These are phyloP conservation scores for Zygosaccharomyces gambellarensis DNA, from an alignment of 805 yeast species.

Conservation along the genomic window DNA sequence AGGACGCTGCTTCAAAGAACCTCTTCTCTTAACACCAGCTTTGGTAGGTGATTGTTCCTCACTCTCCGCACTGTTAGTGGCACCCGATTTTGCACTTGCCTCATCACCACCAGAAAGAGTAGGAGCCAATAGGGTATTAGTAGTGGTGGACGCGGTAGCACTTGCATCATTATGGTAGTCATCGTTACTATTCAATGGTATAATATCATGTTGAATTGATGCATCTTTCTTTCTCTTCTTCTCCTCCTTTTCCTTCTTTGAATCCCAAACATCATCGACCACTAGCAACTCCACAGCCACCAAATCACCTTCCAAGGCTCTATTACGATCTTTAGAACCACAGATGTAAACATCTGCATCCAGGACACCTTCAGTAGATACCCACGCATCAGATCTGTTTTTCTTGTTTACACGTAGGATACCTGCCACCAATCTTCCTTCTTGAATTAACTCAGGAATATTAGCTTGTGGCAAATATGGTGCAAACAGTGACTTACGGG, in stretches of 20 bases:
- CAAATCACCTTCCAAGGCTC: constrained; percentile 94
- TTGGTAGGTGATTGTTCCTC: constrained; percentile 39
- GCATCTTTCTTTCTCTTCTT: constrained; percentile 84
- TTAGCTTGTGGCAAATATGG: constrained; percentile 94
- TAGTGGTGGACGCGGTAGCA: constrained; percentile 39
- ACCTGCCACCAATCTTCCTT: constrained; percentile 90
- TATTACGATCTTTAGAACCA: constrained; percentile 96
- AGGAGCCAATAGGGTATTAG: constrained; percentile 11
- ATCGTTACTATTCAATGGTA: constrained; percentile 42
- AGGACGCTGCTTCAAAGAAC: constrained; percentile 91
- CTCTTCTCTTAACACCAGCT: constrained; percentile 55
- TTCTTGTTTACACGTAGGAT: constrained; percentile 90
- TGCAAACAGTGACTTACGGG: constrained; percentile 81
- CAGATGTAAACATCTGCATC: constrained; percentile 97
- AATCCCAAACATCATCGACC: constrained; percentile 97
- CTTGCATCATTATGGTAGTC: constrained; percentile 81
- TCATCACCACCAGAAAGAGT: constrained; percentile 16
- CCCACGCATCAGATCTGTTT: constrained; percentile 96
- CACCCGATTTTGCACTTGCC: constrained; percentile 17
- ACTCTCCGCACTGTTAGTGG: constrained; percentile 31
- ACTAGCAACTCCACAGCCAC: constrained; percentile 93
- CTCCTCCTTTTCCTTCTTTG: constrained; percentile 94
- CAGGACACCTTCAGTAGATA: constrained; percentile 90
- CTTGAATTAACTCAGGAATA: constrained; percentile 80
- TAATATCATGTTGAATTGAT: constrained; percentile 38